Base-by-base conservation (phyloP, 148 eudicot genomes). In the Camellia japonica region DNA sequence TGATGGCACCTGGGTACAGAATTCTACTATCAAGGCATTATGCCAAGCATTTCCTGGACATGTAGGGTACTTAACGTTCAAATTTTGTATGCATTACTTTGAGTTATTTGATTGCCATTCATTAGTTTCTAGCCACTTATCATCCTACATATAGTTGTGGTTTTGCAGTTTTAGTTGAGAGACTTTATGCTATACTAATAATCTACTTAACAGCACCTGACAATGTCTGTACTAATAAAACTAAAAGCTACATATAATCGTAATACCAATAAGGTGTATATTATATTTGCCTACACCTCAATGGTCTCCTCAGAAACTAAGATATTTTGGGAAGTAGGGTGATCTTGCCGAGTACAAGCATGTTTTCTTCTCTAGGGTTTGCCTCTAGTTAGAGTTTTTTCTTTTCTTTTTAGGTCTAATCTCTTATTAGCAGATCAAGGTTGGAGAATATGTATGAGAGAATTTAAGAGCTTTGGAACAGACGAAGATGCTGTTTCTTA, bases 1-100 rank as follows among this genome's bases (percentile, higher is more conserved):
- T 52, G 87, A 79, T 72, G 80, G 72, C 59, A 80, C 68, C 54
- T 93, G 93, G 94, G 77, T 81, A 54, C 82, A 78, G n/a, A 91
- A 92, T 80, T 85, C 80, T 54, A 83, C 93, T 20, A 88, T 95
- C 75, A 81, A 83, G 70, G 92, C 99, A 49, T 56, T 93, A 77
- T 88, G 87, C 79, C 56, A 84, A 75, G 97, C 95, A 77, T 92
- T 92, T 86, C 88, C 93, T 71, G 89, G 79, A 76, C 81, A 90
- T 61, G 92, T 87, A 82, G 47, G 81, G 23, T 54, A 9, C 63
- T 78, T 76, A 8, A n/a, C 5, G 43, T 56, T 68, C 10, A 10
- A n/a, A 30, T 68, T 67, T 38, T 68, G 30, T 23, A 62, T 15
- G 14, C 38, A 8, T 0, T 61, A 61, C 30, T 81, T 49, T 47